Evolutionary conservation across 2,329 filamentous ascomycete species (phyloP), one percentile per base, ranked within the genome.

Genomic region (Phoma herbarum): DNA sequence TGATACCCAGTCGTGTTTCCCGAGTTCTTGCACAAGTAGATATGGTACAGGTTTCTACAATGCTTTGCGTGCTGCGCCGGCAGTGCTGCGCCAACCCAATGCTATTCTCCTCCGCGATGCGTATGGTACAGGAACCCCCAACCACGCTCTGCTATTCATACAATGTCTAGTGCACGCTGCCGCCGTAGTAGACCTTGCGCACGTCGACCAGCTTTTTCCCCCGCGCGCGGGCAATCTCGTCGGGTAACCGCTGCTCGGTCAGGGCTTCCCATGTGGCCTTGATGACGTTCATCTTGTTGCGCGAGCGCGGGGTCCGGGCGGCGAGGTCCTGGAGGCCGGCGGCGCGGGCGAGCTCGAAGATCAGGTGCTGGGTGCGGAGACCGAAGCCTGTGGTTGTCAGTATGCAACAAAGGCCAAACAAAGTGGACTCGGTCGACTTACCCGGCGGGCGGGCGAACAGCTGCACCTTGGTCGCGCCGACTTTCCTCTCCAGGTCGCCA

Each of bases 231-330:
- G 95, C 95, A 74, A 99, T 89, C 74, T 94, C 88, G 76, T 98
- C 92, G 0, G 95, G 95, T 73, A 96, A 84, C 61, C 87, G 87
- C 82, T 99, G 95, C 81, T 84, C 90, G 77, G 87, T 86, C 62
- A 99, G 83, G 5, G 93, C 94, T 77, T 94, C 78, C 79, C 91
- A 91, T 39, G 92, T 86, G 14, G 95, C 95, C 82, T 97, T 97
- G 80, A 97, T 90, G 18, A 93, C 92, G 83, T 99, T 99, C 93
- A 98, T 97, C 68, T 93, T 92, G 83, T 97, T 98, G 72, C 93
- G 87, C 62, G 92, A 92, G 44, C 94, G 90, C 35, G 89, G 88
- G 62, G 96, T 93, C 66, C 86, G 86, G 47, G 92, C 93, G 16
- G 93, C 86, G 31, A 99, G 86, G 77, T 99, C 95, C 64, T 89